phyloP scores from a whole-genome alignment of 2,329 filamentous ascomycete genomes.

The Dothidotthia symphoricarpi region DNA sequence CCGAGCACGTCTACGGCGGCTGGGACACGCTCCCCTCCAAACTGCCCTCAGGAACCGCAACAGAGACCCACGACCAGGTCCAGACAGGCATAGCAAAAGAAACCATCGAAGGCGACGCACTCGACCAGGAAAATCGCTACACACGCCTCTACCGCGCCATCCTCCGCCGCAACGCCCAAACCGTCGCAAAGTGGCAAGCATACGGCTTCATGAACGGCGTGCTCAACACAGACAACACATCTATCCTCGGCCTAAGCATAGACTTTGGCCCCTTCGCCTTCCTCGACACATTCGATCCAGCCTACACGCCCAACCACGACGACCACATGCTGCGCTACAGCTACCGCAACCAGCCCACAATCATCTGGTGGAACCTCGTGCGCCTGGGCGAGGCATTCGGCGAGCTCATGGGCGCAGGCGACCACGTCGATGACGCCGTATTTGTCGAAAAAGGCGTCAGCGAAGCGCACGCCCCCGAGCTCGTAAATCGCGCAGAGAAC shows the following conservation, averaged over 20 bases:
- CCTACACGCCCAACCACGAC: constrained; percentile 96
- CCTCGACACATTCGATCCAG: constrained; percentile 92
- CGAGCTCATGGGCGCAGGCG: constrained; percentile 79
- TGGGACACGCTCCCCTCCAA: constrained; percentile 78
- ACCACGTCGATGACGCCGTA: constrained; percentile 65
- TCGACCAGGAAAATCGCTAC: constrained; percentile 79
- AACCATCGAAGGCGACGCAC: constrained; percentile 64
- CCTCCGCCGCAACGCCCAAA: constrained; percentile 77
- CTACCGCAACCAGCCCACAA: constrained; percentile 90
- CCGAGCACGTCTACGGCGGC: constrained; percentile 81
- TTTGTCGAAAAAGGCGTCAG: constrained; percentile 73
- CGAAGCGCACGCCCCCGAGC: constrained; percentile 64
- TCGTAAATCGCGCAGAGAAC: constrained; percentile 77
- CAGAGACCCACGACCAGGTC: constrained; percentile 48
- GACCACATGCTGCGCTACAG: constrained; percentile 83
- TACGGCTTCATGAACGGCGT: constrained; percentile 99
- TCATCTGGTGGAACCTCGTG: constrained; percentile 99
- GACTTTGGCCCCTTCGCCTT: constrained; percentile 98
- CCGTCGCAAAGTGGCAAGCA: constrained; percentile 91
- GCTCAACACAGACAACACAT: constrained; percentile 96
- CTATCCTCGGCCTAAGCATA: constrained; percentile 80
- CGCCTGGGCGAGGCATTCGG: constrained; percentile 85
- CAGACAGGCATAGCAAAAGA: constrained; percentile 53
- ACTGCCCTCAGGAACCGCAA: constrained; percentile 49
- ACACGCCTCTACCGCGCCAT: constrained; percentile 84